These are phyloP conservation scores for Chaetomiaceae sp. DNA, from an alignment of 2,329 filamentous ascomycete species.

Conservation along the genomic window DNA sequence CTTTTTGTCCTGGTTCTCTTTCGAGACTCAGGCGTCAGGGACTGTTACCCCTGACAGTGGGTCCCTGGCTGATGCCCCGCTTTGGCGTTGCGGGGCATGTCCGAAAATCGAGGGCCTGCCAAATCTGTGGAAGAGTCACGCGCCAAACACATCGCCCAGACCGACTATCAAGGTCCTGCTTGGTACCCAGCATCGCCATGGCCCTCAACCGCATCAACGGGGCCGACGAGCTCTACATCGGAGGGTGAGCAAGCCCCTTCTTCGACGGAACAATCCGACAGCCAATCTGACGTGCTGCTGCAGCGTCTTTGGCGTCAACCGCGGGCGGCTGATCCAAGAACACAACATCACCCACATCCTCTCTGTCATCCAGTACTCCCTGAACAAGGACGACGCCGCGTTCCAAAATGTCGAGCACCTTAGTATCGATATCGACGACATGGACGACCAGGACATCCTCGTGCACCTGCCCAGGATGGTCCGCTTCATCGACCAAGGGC, in stretches of 20 bases:
- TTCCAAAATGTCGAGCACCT: constrained; percentile 60
- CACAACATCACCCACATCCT: constrained; percentile 84
- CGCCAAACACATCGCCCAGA: too few relatives aligned
- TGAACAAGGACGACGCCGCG: constrained; percentile 43
- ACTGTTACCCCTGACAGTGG: too few relatives aligned
- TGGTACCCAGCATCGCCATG: constrained; percentile 45
- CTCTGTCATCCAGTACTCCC: constrained; percentile 60
- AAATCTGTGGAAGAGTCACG: too few relatives aligned
- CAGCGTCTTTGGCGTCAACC: constrained; percentile 75
- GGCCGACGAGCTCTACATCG: constrained; percentile 68
- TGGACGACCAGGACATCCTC: constrained; percentile 82
- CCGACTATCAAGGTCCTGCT: too few relatives aligned
- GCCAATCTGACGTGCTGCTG: constrained; percentile 23
- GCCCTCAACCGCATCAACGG: constrained; percentile 64
- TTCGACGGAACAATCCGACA: neutral
- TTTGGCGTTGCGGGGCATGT: too few relatives aligned
- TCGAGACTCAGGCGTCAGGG: too few relatives aligned
- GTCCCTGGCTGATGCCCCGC: too few relatives aligned
- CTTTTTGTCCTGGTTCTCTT: too few relatives aligned
- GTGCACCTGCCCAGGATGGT: constrained; percentile 74
- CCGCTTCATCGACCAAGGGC: constrained; percentile 74
- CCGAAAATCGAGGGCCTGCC: too few relatives aligned
- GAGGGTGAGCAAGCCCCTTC: constrained; percentile 58
- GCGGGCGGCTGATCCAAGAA: constrained; percentile 63
- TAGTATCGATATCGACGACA: constrained; percentile 82